A percentile compares a stretch with the other conserved stretches of the same genome.
phyloP scores from a whole-genome alignment of 345 rosid genomes.

The Laguncularia racemosa region DNA sequence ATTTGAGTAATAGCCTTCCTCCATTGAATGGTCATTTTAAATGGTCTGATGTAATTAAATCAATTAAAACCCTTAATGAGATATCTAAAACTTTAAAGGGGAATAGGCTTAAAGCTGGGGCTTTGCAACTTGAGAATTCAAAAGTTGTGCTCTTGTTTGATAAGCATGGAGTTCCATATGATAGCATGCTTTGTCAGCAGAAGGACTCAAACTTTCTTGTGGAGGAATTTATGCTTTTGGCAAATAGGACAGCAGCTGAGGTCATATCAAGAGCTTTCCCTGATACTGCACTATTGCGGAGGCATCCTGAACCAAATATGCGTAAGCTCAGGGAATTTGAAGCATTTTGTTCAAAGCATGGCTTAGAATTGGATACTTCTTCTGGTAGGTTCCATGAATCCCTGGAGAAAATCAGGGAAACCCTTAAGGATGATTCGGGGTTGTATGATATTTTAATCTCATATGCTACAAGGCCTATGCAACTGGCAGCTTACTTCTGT shows the following conservation, averaged over 20 bases:
- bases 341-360: slow-evolving; percentile 66
- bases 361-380: slow-evolving; percentile 61
- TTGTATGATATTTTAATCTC: slow-evolving; percentile 53
- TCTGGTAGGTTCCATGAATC: slow-evolving; percentile 55
- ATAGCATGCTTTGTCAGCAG: slow-evolving; percentile 32
- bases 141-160: slow-evolving; percentile 49
- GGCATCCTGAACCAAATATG: slow-evolving; percentile 81
- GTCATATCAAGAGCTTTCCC: slow-evolving; percentile 82
- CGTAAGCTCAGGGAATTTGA: slow-evolving; percentile 87
- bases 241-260: slow-evolving; percentile 84
- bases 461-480: slow-evolving; percentile 80
- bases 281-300: slow-evolving; percentile 58
- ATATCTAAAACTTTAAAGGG: slow-evolving; percentile 52
- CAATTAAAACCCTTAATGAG: slow-evolving; percentile 46
- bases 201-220: slow-evolving; percentile 60
- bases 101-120: slow-evolving; percentile 66
- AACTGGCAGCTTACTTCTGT: slow-evolving; percentile 73
- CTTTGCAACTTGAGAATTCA: slow-evolving; percentile 56
- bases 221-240: slow-evolving; percentile 96
- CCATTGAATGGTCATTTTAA: slow-evolving; percentile 55
- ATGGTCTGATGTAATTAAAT: slow-evolving; percentile 53
- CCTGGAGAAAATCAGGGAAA: slow-evolving; percentile 45
- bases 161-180: slow-evolving; percentile 68
- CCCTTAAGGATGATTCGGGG: slow-evolving; percentile 62
- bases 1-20: slow-evolving; percentile 30